Base-by-base conservation (phyloP, 1,284 basidiomycete genomes). In the Cutaneotrichosporon daszewskae region DNA sequence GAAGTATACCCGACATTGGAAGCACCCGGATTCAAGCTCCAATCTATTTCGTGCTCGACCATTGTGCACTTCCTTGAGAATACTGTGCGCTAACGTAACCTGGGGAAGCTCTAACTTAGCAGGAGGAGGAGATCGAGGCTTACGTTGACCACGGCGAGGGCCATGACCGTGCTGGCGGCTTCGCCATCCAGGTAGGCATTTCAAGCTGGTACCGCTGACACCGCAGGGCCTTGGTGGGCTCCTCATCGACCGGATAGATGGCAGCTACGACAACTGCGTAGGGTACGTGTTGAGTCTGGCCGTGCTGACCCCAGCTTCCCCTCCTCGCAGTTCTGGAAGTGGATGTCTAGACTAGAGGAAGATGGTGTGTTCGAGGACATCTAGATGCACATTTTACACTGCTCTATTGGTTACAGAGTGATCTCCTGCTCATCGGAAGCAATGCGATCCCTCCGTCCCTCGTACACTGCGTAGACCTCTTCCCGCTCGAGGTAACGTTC, bases 101-200 rank as follows among this genome's bases (percentile, higher is more conserved):
- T 14, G 33, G 5, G 12, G 32, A 20, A 10, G n/a, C n/a, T n/a
- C 32, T 37, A 7, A 42, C 28, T 14, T 6, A 4, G 4, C 53
- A 72, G 45, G 57, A 62, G 19, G 62, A 66, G 34, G 61, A 88
- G 7, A 73, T 96, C 12, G 65, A 86, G 54, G 87, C 89, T 0
- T 97, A 97, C 60, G 88, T 84, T 24, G 83, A 90, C 25, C 85
- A 79, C 40, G 85, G 83, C 1, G 94, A 98, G 69, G 94, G 94
- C 0, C 66, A 84, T 35, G 89, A 95, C 62, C 79, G 90, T 17
- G 92, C 92, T 0, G 94, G 92, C 4, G 94, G 94, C 0, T 97
- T 97, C 65, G 90, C 90, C 3, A 83, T 94, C 35, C 94, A 97
- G 77, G 88, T 87, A 54, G 43, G 71, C 52, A 16, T 22, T 12